Percentiles rank a stretch among this genome's conserved stretches.
Conservation (phyloP, 2,329 filamentous ascomycete genomes). For the Cladophialophora carrionii region DNA sequence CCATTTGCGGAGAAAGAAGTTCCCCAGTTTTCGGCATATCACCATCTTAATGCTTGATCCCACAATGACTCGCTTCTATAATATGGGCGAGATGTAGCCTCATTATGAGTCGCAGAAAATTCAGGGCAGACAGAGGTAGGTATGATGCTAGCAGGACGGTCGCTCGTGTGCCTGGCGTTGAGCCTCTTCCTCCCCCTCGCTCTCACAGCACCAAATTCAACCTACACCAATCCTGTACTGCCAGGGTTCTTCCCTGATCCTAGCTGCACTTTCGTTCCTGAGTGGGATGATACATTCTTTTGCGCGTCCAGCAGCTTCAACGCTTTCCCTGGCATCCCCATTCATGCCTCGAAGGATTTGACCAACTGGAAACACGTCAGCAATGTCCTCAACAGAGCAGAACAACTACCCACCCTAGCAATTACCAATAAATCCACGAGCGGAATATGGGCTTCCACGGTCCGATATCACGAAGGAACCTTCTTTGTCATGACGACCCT, state of each 20-base stretch:
- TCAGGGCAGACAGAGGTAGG: background rate
- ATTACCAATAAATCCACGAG: constrained; percentile 31
- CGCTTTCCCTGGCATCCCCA: constrained; percentile 7
- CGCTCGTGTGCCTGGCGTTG: background rate
- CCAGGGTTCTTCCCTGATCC: background rate
- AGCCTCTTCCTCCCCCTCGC: background rate
- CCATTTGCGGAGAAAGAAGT: background rate
- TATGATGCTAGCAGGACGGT: background rate
- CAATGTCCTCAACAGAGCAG: background rate
- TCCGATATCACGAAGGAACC: constrained; percentile 49
- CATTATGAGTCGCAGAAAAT: background rate
- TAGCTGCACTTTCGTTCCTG: background rate
- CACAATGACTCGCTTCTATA: background rate
- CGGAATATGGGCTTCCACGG: constrained; percentile 54
- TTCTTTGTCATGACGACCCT: constrained; percentile 55
- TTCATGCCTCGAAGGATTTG: constrained; percentile 13
- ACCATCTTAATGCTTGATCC: background rate
- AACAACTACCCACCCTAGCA: background rate
- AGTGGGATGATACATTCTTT: constrained; percentile 6
- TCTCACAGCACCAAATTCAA: background rate
- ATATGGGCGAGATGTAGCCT: background rate
- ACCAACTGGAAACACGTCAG: constrained; percentile 10
- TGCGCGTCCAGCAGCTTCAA: constrained; percentile 14
- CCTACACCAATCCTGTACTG: background rate
- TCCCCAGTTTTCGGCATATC: background rate